Conservation (phyloP, 129 eudicot species). For the Apium graveolens region DNA sequence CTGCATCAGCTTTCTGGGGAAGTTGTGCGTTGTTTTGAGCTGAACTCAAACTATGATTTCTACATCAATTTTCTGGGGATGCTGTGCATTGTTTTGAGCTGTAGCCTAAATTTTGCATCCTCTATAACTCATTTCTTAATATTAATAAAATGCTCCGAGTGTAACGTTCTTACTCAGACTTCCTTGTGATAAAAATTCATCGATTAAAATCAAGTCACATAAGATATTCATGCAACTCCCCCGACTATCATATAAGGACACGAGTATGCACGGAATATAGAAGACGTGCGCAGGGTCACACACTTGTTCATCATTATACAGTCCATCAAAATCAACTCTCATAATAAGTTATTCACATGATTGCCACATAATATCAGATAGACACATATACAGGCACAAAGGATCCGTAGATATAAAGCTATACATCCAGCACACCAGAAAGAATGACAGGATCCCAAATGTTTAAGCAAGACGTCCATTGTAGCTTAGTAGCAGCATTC, state of each 20-base stretch:
- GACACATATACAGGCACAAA: neutral
- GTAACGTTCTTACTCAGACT: neutral
- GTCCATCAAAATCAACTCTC: neutral
- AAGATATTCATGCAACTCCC: neutral
- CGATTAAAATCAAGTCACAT: neutral
- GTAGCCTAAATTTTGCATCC: neutral
- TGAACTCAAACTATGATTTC: neutral
- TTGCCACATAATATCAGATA: neutral
- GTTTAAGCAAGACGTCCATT: neutral
- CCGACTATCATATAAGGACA: neutral
- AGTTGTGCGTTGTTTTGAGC: neutral
- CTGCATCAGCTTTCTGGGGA: neutral
- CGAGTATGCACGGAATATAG: neutral
- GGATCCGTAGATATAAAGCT: neutral
- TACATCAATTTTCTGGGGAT: neutral
- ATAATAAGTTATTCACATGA: neutral
- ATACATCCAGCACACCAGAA: neutral
- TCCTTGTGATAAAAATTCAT: neutral
- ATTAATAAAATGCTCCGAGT: neutral
- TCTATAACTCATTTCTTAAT: neutral
- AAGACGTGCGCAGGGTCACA: neutral
- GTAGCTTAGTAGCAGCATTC: conserved; percentile 34
- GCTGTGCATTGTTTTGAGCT: neutral
- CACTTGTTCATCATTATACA: neutral
- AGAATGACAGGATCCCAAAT: neutral